Evolutionary conservation across 148 eudicot genomes (phyloP).

Genomic region (Rhododendron henanense): DNA sequence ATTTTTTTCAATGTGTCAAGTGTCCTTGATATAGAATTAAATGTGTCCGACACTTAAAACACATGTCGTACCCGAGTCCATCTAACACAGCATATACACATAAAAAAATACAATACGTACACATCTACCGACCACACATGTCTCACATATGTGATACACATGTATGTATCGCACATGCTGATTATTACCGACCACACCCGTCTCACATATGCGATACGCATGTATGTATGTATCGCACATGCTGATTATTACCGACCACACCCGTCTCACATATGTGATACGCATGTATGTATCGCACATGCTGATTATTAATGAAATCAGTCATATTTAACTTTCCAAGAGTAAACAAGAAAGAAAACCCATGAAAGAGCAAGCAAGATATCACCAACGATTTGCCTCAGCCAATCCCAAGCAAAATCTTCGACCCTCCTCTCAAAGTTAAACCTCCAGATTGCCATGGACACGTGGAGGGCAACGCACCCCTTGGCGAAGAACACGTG

Average conservation of each 20-base stretch:
- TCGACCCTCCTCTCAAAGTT: slow-evolving; percentile 19
- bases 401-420: slow-evolving; percentile 22
- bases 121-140: too few species aligned
- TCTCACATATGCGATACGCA: too few species aligned
- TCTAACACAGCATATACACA: not conserved
- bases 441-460: slow-evolving; percentile 23
- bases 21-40: not conserved
- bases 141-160: too few species aligned
- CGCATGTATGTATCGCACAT: not conserved
- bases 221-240: too few species aligned
- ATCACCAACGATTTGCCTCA: slow-evolving; percentile 19
- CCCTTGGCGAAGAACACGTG: slow-evolving; percentile 15
- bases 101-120: not conserved
- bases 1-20: not conserved
- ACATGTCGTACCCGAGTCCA: not conserved
- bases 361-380: slow-evolving; percentile 18
- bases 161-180: not conserved
- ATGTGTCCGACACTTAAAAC: not conserved
- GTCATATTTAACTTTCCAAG: slow-evolving; percentile 24
- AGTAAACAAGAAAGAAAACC: slow-evolving; percentile 26
- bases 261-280: too few species aligned
- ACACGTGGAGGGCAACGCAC: slow-evolving; percentile 5
- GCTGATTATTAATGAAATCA: not conserved
- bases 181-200: too few species aligned
- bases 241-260: not conserved